These are phyloP conservation scores for Cryptococcus jaspeensis DNA, from an alignment of 1,284 basidiomycete genomes.

Conservation along the genomic window DNA sequence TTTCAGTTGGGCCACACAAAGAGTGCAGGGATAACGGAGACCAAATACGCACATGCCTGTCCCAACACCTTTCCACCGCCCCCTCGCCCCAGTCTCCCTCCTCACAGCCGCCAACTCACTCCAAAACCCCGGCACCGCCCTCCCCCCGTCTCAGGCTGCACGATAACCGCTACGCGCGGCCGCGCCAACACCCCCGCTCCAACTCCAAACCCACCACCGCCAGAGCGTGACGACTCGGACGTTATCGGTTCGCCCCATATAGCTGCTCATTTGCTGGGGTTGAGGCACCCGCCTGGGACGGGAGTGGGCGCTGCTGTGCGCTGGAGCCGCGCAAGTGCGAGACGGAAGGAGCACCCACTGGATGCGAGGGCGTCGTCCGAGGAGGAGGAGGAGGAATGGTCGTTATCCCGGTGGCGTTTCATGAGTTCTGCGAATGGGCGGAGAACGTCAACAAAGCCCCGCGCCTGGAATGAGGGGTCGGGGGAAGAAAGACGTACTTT, in stretches of 20 bases:
- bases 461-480: neutral
- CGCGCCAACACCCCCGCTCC: conserved; percentile 24
- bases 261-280: conserved; percentile 50
- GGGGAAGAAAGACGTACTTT: conserved; percentile 15
- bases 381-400: conserved; percentile 7
- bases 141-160: neutral
- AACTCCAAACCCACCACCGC: conserved; percentile 3
- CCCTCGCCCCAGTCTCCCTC: conserved; percentile 70
- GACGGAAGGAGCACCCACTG: neutral
- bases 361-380: conserved; percentile 16
- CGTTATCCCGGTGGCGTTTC: conserved; percentile 16
- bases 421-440: conserved; percentile 32
- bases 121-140: conserved; percentile 60
- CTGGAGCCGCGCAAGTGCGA: conserved; percentile 1
- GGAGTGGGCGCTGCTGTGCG: conserved; percentile 15
- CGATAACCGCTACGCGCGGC: conserved; percentile 12
- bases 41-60: conserved; percentile 68
- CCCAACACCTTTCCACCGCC: conserved; percentile 86
- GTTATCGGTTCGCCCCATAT: conserved; percentile 51
- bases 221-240: conserved; percentile 3
- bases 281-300: conserved; percentile 46
- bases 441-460: neutral
- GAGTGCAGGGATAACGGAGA: no score
- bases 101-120: conserved; percentile 76
- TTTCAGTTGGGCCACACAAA: neutral